These are phyloP conservation scores for Aspergillus niger DNA, from an alignment of 2,329 filamentous ascomycete species.

Conservation along the genomic window DNA sequence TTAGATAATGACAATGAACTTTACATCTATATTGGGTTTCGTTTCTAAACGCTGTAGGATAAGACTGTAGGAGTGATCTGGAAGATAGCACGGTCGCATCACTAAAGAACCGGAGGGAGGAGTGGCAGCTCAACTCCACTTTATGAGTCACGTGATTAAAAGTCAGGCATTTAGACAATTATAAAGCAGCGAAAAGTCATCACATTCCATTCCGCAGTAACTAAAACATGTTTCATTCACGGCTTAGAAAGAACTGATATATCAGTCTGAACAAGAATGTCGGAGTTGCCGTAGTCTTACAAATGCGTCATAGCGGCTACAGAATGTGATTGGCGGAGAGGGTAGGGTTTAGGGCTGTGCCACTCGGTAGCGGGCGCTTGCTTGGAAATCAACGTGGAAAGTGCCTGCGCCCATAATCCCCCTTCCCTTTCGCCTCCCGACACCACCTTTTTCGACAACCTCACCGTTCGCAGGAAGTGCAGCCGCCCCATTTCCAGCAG, in stretches of 20 bases:
- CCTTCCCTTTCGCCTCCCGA: slow-evolving; percentile 37
- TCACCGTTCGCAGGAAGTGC: slow-evolving; percentile 52
- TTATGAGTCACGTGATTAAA: neutral
- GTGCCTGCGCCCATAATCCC: slow-evolving; percentile 30
- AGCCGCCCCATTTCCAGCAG: slow-evolving; percentile 53
- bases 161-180: neutral
- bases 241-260: neutral
- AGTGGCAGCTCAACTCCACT: neutral
- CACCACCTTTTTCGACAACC: slow-evolving; percentile 39
- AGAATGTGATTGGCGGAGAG: slow-evolving; percentile 29
- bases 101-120: neutral
- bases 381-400: slow-evolving; percentile 46
- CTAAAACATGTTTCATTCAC: neutral
- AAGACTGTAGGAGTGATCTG: neutral
- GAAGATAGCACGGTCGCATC: neutral
- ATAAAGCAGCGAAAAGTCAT: neutral
- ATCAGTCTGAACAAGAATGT: slow-evolving; percentile 9
- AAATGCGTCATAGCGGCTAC: slow-evolving; percentile 23
- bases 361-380: slow-evolving; percentile 43
- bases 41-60: neutral
- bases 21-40: slow-evolving; percentile 10
- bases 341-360: slow-evolving; percentile 48
- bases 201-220: too few relatives aligned
- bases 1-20: slow-evolving; percentile 30
- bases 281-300: slow-evolving; percentile 19